phyloP scores from a whole-genome alignment of 495 filamentous ascomycete genomes.

The Talaromyces ruber region DNA sequence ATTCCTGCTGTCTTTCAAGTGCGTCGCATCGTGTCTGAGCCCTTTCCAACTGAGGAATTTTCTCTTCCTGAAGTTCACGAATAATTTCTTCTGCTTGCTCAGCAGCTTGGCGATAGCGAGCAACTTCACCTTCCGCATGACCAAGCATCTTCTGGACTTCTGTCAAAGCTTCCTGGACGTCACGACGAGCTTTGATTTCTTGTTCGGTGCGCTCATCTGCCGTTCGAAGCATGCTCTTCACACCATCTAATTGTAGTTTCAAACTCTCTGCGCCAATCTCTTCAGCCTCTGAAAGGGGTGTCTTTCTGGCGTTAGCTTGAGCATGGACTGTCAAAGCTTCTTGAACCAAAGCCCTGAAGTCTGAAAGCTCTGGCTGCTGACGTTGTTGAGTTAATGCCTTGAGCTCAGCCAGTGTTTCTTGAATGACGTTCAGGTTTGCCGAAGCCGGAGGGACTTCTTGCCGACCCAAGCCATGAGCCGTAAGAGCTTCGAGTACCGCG shows the following conservation, averaged over 20 bases:
- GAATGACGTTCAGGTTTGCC: slow-evolving; percentile 42
- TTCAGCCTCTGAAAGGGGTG: slow-evolving; percentile 35
- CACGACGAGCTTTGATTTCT: slow-evolving; percentile 56
- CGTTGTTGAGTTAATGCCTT: slow-evolving; percentile 28
- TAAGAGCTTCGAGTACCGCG: slow-evolving; percentile 72
- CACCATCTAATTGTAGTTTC: slow-evolving; percentile 43
- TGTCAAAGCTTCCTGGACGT: slow-evolving; percentile 62
- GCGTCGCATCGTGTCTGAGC: slow-evolving; percentile 50
- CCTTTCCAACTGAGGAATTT: slow-evolving; percentile 39
- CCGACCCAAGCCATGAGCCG: slow-evolving; percentile 37
- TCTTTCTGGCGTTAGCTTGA: slow-evolving; percentile 30
- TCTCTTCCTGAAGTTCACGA: slow-evolving; percentile 43
- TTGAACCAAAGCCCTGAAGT: slow-evolving; percentile 17
- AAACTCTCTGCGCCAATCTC: slow-evolving; percentile 41
- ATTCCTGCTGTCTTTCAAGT: slow-evolving; percentile 55
- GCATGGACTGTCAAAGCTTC: slow-evolving; percentile 18
- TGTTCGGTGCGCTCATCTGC: slow-evolving; percentile 44
- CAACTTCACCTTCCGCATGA: slow-evolving; percentile 64
- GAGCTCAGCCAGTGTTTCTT: slow-evolving; percentile 50
- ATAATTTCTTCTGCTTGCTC: slow-evolving; percentile 55
- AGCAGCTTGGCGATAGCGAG: slow-evolving; percentile 58
- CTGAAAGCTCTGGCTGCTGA: neutral
- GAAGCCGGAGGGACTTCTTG: slow-evolving; percentile 22
- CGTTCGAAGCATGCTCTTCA: slow-evolving; percentile 45
- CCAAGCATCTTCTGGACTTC: slow-evolving; percentile 63